Evolutionary conservation across 148 eudicot genomes (phyloP), one percentile per base, ranked within the genome.

Genomic region (Rheum nobile): DNA sequence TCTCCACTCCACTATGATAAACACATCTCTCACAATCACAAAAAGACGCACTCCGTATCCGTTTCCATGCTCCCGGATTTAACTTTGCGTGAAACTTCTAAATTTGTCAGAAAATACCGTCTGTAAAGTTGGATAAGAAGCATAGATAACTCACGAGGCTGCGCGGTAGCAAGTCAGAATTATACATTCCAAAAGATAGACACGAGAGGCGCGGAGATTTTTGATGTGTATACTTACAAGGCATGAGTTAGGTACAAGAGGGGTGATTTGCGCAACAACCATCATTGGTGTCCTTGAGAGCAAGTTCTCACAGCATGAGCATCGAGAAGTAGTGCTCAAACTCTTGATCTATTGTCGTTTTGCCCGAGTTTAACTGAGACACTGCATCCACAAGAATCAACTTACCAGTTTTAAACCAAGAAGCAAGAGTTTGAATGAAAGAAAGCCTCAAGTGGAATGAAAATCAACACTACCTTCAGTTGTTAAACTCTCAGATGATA

Each of bases 311-410:
- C 38, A 63, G 22, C 39, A 63, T 63, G 4, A 63, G 69, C 39
- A 12, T 63, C 38, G 41, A 32, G 32, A 63, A 63, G 38, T 63
- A 63, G 22, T 63, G 69, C 69, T 63, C 69, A 63, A 63, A 63
- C 69, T 63, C 69, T 32, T 63, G 69, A 63, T 63, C 69, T 63
- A 63, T 63, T 1, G 69, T 63, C 31, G 14, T 4, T 32, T 16
- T 31, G n/a, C 39, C 21, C 6, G 3, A 32, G 39, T 28, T 63
- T 7, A 63, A 12, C 5, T 29, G 69, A 32, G 69, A 0, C 38
- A 14, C 69, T 63, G 39, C 69, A 63, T 31, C 69, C 39, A 63
- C 38, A 6, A 63, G 34, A 59, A 59, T 12, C 67, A 57, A 26
- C 14, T 11, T 37, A 24, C 24, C 2, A 24, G 24, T 57, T 8